These are phyloP conservation scores for Heterobasidion parviporum DNA, from an alignment of 1,284 basidiomycete species.

Conservation along the genomic window DNA sequence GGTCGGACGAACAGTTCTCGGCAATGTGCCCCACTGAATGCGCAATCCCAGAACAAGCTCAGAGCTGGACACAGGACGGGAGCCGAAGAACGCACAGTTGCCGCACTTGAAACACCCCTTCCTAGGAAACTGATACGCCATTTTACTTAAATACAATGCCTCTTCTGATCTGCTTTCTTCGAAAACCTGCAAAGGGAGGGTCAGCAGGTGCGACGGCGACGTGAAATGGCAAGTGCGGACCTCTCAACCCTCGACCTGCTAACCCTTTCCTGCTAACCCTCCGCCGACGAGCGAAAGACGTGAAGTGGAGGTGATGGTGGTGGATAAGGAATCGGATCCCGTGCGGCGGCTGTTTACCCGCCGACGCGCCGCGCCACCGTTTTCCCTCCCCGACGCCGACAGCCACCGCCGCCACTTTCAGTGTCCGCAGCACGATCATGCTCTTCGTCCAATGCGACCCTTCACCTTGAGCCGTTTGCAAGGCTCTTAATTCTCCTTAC, in stretches of 20 bases:
- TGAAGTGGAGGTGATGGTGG: conserved; percentile 8
- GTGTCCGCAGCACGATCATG: too few species aligned
- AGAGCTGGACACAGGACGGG: conserved; percentile 12
- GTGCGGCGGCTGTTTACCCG: not conserved
- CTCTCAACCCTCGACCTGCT: conserved; percentile 9
- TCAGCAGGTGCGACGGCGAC: not conserved
- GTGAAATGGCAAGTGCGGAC: not conserved
- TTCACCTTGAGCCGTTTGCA: too few species aligned
- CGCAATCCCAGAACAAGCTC: conserved; percentile 4
- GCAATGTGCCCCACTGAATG: conserved; percentile 79
- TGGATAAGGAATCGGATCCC: conserved; percentile 5
- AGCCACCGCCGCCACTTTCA: not conserved
- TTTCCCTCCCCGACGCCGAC: not conserved
- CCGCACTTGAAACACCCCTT: conserved; percentile 86
- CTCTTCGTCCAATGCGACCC: too few species aligned
- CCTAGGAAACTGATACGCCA: conserved; percentile 74
- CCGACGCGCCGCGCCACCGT: not conserved
- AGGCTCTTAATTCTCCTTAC: too few species aligned
- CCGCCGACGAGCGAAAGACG: conserved; percentile 9
- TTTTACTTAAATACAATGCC: conserved; percentile 23
- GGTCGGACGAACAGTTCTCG: conserved; percentile 80
- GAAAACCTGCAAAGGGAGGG: not conserved
- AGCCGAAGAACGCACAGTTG: conserved; percentile 48
- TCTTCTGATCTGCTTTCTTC: conserved; percentile 3
- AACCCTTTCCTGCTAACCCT: conserved; percentile 6